Evolutionary conservation across 805 yeast genomes (phyloP).

Genomic region (Ogataea degrootiae): DNA sequence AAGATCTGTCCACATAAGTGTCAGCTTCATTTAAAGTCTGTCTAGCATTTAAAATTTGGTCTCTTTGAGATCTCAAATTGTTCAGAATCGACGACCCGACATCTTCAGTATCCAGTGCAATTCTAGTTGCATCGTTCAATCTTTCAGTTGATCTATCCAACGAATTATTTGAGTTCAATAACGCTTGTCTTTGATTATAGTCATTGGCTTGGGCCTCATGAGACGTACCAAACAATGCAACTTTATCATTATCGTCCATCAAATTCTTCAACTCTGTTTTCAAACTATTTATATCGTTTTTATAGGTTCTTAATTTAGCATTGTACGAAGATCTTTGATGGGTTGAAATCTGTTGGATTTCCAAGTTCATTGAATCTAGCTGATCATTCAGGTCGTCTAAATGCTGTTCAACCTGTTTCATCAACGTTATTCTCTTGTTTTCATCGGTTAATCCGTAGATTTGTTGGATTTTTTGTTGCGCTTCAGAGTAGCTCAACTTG

Average conservation of each 20-base stretch:
- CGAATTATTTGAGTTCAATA: conserved; percentile 72
- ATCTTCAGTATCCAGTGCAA: conserved; percentile 88
- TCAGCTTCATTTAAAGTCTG: conserved; percentile 88
- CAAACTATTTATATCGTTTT: conserved; percentile 49
- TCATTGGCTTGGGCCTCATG: conserved; percentile 32
- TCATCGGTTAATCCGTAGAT: conserved; percentile 40
- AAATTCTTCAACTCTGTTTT: conserved; percentile 51
- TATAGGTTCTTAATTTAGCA: conserved; percentile 70
- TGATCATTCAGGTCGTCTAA: conserved; percentile 80
- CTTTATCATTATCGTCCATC: conserved; percentile 68
- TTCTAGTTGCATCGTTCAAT: conserved; percentile 78
- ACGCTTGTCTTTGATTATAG: conserved; percentile 73
- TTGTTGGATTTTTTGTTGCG: conserved; percentile 58
- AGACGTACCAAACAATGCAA: conserved; percentile 62
- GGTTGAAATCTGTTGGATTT: conserved; percentile 81
- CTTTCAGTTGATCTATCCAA: conserved; percentile 81
- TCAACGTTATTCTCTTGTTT: conserved; percentile 48
- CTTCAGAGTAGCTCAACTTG: conserved; percentile 64
- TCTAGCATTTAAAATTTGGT: conserved; percentile 82
- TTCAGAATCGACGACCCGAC: conserved; percentile 87
- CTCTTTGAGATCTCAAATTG: conserved; percentile 89
- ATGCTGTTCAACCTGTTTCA: conserved; percentile 58
- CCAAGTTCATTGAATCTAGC: conserved; percentile 82
- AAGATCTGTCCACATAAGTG: conserved; percentile 83
- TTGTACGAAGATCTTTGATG: conserved; percentile 65